Percentiles rank a stretch among this genome's conserved stretches.
These are phyloP conservation scores for Yarrowia galli DNA, from an alignment of 1,139 yeast genomes.

Conservation along the genomic window DNA sequence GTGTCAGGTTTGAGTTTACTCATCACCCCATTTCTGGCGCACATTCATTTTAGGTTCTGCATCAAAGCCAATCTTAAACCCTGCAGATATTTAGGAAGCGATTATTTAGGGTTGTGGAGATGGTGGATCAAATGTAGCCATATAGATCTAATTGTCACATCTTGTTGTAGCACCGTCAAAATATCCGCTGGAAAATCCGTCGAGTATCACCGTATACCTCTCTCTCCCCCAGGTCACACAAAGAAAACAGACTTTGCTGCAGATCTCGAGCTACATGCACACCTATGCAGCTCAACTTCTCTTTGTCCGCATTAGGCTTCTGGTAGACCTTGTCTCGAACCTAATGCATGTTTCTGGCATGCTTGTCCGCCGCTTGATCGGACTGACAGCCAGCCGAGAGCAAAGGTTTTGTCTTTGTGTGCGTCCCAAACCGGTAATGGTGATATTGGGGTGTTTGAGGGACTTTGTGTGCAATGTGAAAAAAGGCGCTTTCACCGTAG, in stretches of 20 bases:
- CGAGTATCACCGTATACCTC: background rate
- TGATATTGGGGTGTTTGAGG: background rate
- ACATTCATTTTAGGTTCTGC: background rate
- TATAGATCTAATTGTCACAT: background rate
- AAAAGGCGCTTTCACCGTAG: too few species aligned
- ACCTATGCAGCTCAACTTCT: background rate
- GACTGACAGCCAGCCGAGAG: constrained; percentile 22
- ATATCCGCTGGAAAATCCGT: too few species aligned
- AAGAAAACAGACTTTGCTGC: constrained; percentile 7
- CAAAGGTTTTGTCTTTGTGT: background rate
- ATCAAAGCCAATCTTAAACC: constrained; percentile 22
- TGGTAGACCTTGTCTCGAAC: constrained; percentile 3
- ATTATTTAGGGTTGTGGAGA: background rate
- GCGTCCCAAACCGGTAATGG: background rate
- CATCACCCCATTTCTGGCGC: constrained; percentile 35
- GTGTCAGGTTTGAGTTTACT: constrained; percentile 14
- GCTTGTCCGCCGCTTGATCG: constrained; percentile 37
- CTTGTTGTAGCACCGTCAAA: too few species aligned
- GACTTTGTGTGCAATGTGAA: too few species aligned
- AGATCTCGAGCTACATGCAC: constrained; percentile 13
- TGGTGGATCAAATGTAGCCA: background rate
- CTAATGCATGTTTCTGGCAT: constrained; percentile 3
- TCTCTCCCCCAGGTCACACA: background rate
- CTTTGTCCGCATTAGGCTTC: constrained; percentile 21
- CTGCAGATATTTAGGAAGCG: constrained; percentile 1